Base-by-base conservation (phyloP, 2,329 filamentous ascomycete genomes). In the Aspergillus fischeri region DNA sequence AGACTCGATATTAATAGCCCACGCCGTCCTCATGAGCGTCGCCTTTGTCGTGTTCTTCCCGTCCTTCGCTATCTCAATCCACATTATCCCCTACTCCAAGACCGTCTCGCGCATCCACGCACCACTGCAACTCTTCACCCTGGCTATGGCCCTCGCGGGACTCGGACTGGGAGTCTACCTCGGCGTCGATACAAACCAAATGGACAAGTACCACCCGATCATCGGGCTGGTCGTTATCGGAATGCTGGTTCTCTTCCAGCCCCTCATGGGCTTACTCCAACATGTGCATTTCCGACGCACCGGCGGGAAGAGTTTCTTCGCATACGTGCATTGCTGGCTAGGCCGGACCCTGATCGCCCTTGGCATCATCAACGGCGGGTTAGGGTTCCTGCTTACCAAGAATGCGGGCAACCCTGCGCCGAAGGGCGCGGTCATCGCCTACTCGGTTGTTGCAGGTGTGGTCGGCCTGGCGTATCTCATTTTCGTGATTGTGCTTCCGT, bases 301-400 rank as follows among this genome's bases (percentile, higher is more conserved):
- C 14, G 73, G 74, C 7, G 67, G 67, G 14, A 78, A 79, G 35
- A 79, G 77, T 1, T 60, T 75, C 6, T 79, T 77, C 67, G 80
- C 79, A 0, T 75, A 80, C 58, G n/a, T 69, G 3, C 83, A 86
- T 62, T 73, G 83, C 50, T 85, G 83, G 83, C 64, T 83, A 27
- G 83, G 83, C 20, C 75, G 83, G 4, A 62, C 73, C 28, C 72
- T 79, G 24, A 77, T 85, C 11, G 72, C 77, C 0, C 69, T 84
- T 0, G 83, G 80, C 3, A 80, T 84, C 55, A 74, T 85, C 66
- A 85, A 84, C 63, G 83, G 80, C n/a, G 83, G 82, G 0, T 67
- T 85, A 1, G 83, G 83, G 0, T 75, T 84, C 41, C 69, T 24
- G 72, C 56, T 70, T 82, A 20, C 78, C 80, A 2, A 72, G 76